Evolutionary conservation across 331 rosid species (phyloP).

Genomic region (Prunus yedoensis): DNA sequence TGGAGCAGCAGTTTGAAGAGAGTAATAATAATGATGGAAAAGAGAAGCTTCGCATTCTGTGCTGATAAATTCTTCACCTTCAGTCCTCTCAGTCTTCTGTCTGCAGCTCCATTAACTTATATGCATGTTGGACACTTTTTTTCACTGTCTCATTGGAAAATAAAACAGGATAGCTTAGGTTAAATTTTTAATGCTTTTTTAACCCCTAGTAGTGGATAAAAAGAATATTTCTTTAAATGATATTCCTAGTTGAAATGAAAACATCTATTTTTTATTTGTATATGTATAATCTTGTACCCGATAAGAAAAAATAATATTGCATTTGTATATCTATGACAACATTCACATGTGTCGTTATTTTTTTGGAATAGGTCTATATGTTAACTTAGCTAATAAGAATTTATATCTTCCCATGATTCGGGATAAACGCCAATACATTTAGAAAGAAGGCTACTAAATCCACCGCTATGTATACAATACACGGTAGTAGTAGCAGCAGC

Average conservation of each 20-base stretch:
- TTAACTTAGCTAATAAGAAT: no score
- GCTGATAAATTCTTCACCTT: constrained; percentile 31
- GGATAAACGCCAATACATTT: constrained; percentile 37
- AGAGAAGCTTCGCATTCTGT: constrained; percentile 58
- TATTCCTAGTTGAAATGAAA: no score
- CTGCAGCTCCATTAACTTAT: constrained; percentile 19
- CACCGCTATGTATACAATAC: constrained; percentile 24
- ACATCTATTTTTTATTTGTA: no score
- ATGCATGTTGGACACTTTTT: constrained; percentile 13
- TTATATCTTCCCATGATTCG: constrained; percentile 21
- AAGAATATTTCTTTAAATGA: no score
- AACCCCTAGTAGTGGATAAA: background rate
- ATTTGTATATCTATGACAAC: no score
- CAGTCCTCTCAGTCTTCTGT: background rate
- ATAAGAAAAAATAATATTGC: no score
- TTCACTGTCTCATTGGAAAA: constrained; percentile 17
- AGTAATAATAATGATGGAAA: constrained; percentile 41
- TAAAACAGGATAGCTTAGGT: constrained; percentile 1
- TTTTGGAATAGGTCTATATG: no score
- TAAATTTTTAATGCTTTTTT: background rate
- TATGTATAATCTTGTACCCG: no score
- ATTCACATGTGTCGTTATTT: no score
- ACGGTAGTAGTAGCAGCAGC: background rate
- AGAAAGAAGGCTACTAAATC: constrained; percentile 27
- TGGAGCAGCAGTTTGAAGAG: constrained; percentile 33